Conservation (phyloP, 164 flowering plant genomes). For the Paratinospora sagittata region DNA sequence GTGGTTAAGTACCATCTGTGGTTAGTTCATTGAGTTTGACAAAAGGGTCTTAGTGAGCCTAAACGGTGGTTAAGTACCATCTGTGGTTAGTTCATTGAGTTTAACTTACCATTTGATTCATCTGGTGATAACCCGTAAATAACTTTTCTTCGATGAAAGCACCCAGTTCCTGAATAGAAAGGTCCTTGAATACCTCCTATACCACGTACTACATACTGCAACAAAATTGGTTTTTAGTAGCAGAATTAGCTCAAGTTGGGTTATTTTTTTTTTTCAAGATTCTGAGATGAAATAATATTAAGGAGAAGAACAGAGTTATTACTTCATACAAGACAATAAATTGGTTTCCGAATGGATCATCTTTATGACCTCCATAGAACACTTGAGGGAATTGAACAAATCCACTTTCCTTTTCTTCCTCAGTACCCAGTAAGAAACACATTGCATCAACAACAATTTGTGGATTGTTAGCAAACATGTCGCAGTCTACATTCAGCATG, state of each 20-base stretch:
- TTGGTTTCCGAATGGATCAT: constrained; percentile 49
- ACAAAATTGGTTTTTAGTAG: background rate
- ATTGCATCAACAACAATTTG: constrained; percentile 41
- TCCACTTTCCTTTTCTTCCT: constrained; percentile 26
- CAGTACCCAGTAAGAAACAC: constrained; percentile 38
- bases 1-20: no score
- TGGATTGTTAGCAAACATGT: constrained; percentile 60
- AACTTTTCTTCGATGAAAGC: constrained; percentile 49
- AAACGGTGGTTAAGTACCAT: no score
- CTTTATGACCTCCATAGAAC: constrained; percentile 39
- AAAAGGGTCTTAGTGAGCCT: no score
- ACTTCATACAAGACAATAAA: constrained; percentile 20
- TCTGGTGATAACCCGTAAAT: constrained; percentile 43
- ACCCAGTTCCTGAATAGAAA: constrained; percentile 43
- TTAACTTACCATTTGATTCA: constrained; percentile 8
- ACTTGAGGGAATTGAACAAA: constrained; percentile 51
- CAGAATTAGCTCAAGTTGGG: no score
- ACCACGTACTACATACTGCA: constrained; percentile 24
- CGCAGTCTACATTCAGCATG: constrained; percentile 72
- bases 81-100: no score
- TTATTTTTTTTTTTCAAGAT: no score
- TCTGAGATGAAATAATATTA: background rate
- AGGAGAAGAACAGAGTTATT: background rate
- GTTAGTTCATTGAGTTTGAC: no score
- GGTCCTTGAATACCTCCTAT: constrained; percentile 45